Percentiles rank a stretch among this genome's conserved stretches.
Conservation (phyloP, 106 monocot genomes). For the Iris macrosiphon region DNA sequence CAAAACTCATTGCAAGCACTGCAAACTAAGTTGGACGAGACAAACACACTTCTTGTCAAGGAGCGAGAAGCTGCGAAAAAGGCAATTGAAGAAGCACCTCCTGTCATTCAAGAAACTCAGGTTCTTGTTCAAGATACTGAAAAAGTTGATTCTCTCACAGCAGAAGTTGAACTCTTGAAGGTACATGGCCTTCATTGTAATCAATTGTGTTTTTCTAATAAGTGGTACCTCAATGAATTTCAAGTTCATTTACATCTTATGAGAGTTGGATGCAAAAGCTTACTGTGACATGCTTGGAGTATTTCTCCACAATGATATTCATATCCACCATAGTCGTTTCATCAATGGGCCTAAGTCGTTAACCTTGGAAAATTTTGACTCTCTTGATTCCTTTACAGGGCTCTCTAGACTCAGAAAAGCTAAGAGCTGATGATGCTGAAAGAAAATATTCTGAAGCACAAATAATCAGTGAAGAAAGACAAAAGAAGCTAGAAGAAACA, state of each 20-base stretch:
- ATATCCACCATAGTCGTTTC: no score
- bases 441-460: constrained; percentile 57
- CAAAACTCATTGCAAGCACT: constrained; percentile 53
- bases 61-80: constrained; percentile 49
- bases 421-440: constrained; percentile 53
- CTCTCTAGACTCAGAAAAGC: constrained; percentile 51
- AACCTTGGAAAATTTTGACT: neutral
- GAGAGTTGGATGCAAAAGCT: neutral
- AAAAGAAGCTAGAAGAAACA: constrained; percentile 60
- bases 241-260: no score
- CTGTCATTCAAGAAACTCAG: constrained; percentile 56
- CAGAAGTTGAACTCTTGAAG: constrained; percentile 65
- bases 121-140: constrained; percentile 71
- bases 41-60: constrained; percentile 44
- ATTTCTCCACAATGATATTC: neutral
- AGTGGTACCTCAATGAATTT: no score
- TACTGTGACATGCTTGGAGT: no score
- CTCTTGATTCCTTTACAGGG: constrained; percentile 35
- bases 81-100: constrained; percentile 63
- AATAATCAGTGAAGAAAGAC: constrained; percentile 34
- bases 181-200: no score
- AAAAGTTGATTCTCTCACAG: constrained; percentile 48
- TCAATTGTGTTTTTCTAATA: no score
- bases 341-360: neutral
- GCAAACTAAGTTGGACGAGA: constrained; percentile 55